Base-by-base conservation (phyloP, 164 flowering plant genomes). In the Warburgia ugandensis region DNA sequence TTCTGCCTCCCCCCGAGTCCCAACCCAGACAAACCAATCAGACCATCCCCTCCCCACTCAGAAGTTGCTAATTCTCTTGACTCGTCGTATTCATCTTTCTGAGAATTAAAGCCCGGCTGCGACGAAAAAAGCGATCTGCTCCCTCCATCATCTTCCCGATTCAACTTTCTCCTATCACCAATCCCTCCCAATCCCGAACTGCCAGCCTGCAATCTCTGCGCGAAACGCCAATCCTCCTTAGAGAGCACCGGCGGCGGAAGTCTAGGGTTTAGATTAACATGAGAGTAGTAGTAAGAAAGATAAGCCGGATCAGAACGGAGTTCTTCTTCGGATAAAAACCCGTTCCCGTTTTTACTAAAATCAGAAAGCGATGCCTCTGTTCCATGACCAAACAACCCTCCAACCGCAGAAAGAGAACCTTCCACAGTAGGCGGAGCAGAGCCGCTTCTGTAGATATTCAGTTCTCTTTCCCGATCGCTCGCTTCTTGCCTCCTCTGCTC, bases 391-490 rank as follows among this genome's bases (percentile, higher is more conserved):
- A 73, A 76, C 50, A 83, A 50, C 8, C 84, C 87, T 30, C 80
- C 83, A 0, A 76, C 77, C 2, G 89, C 80, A 22, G 44, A 66
- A 33, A 79, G 59, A 7, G 97, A 79, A 6, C 97, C 95, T 36
- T 89, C 92, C 8, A 89, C 84, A 0, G 92, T 81, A 5, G 97
- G 97, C 13, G 92, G 97, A 4, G 97, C 95, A 1, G 94, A 83
- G 23, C 92, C 92, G 55, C 95, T 89, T 43, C 97, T 45, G 55
- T 54, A 81, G 17, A 74, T 56, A 31, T 50, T 76, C 45, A 79
- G 70, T 48, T 83, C 94, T 52, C 65, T 70, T 63, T 80, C 91
- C n/a, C 74, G 63, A 60, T 76, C 88, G 59, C 62, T 62, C 51
- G 55, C 55, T 16, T 66, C 68, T 35, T 68, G 72, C 56, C 65